A percentile compares a stretch with the other conserved stretches of the same genome.
phyloP scores from a whole-genome alignment of 768 basidiomycete species.

The Rhodotorula babjevae region DNA sequence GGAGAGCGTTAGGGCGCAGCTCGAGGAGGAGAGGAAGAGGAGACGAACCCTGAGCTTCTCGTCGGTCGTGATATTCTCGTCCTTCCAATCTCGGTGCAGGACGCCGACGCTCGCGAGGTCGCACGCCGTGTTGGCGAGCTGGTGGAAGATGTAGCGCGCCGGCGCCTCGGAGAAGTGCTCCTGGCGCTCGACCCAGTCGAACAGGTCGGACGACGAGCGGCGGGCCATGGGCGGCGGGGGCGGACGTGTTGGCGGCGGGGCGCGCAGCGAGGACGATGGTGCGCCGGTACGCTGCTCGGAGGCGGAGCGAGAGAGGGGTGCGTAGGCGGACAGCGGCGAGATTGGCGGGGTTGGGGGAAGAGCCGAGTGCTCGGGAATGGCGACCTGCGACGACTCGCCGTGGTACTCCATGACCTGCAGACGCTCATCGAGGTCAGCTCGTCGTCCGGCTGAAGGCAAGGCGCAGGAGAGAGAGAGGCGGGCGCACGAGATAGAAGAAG shows the following conservation, averaged over 20 bases:
- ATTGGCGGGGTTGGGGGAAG: conserved; percentile 22
- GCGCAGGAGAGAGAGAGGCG: neutral
- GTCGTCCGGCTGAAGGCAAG: fast-evolving
- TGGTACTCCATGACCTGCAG: conserved; percentile 60
- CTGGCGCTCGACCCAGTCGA: conserved; percentile 87
- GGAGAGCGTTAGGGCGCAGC: neutral
- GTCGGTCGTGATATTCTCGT: conserved; percentile 51
- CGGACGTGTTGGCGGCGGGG: neutral
- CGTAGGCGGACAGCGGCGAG: conserved; percentile 5
- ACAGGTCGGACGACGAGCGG: conserved; percentile 58
- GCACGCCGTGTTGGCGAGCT: conserved; percentile 75
- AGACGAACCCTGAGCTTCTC: conserved; percentile 22
- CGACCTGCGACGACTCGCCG: conserved; percentile 62
- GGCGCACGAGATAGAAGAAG: conserved; percentile 71
- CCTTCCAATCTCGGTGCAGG: conserved; percentile 49
- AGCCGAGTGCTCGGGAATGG: neutral
- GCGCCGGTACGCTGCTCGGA: neutral
- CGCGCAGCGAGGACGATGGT: neutral
- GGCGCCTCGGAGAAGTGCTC: conserved; percentile 70
- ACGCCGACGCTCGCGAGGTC: conserved; percentile 57
- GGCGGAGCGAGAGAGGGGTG: neutral
- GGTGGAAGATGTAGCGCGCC: conserved; percentile 74
- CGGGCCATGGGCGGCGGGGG: conserved; percentile 7
- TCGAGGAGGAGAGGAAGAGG: neutral
- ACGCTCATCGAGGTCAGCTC: neutral